Percentiles rank a stretch among this genome's conserved stretches.
Evolutionary conservation across 176 grass and related monocot species (phyloP).

Genomic region (Ananas comosus): DNA sequence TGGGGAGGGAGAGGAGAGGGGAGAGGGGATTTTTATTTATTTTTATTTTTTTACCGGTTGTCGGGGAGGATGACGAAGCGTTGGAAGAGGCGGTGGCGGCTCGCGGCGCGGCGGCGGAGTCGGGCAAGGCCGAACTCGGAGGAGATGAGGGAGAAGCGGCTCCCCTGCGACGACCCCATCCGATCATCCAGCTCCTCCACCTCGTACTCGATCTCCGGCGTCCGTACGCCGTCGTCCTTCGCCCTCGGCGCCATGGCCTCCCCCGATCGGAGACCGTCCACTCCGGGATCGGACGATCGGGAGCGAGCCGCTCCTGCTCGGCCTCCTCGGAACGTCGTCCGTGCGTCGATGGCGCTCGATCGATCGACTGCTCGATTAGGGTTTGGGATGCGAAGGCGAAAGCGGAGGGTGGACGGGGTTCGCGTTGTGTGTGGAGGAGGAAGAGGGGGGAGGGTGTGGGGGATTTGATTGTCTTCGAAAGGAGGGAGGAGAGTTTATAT

Average conservation of each 20-base stretch:
- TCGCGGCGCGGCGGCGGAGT: conserved; percentile 20
- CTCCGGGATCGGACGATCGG: neutral
- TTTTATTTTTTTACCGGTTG: conserved; percentile 28
- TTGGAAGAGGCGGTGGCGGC: conserved; percentile 17
- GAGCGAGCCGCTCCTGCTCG: conserved; percentile 21
- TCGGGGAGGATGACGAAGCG: conserved; percentile 67
- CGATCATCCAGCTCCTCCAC: conserved; percentile 55
- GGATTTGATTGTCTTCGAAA: neutral
- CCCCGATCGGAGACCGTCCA: conserved; percentile 19
- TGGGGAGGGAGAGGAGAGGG: neutral
- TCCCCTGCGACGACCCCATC: conserved; percentile 39
- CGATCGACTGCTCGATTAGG: too few relatives aligned
- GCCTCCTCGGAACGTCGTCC: too few relatives aligned
- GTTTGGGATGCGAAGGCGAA: too few relatives aligned
- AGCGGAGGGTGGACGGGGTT: too few relatives aligned
- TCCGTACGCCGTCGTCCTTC: neutral
- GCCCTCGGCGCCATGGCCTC: conserved; percentile 9
- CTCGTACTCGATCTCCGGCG: conserved; percentile 37
- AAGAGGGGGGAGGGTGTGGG: neutral
- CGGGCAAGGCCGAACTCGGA: conserved; percentile 40
- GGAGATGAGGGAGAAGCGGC: conserved; percentile 43
- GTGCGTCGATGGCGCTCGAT: too few relatives aligned
- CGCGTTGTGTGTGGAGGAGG: neutral
- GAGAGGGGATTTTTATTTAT: too few relatives aligned
- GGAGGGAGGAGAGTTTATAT: conserved; percentile 23